Evolutionary conservation across 169 alveolate species (phyloP).

Genomic region (Plasmodium adleri): DNA sequence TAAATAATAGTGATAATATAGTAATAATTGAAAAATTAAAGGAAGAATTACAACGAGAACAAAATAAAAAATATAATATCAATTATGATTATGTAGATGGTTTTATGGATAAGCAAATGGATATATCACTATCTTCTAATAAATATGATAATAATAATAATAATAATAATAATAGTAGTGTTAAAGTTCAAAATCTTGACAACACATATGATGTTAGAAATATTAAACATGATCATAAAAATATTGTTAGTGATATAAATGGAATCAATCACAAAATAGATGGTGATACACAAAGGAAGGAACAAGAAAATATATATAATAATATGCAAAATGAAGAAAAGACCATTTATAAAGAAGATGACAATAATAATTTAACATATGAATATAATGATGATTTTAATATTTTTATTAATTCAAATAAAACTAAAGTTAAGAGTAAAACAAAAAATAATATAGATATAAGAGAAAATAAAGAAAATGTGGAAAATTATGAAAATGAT

Average conservation of each 20-base stretch:
- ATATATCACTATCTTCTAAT: neutral
- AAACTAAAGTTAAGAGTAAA: slow-evolving; percentile 1
- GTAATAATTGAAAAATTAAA: slow-evolving; percentile 68
- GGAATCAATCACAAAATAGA: neutral
- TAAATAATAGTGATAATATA: slow-evolving; percentile 62
- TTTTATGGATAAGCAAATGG: slow-evolving; percentile 15
- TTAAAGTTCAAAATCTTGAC: neutral
- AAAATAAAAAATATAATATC: slow-evolving; percentile 7
- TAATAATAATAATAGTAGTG: neutral
- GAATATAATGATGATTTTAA: slow-evolving; percentile 65
- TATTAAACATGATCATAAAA: neutral
- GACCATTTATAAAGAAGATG: slow-evolving; percentile 13
- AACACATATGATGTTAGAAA: neutral
- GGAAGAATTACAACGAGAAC: slow-evolving; percentile 11
- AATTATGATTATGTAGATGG: slow-evolving; percentile 7
- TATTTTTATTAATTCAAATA: slow-evolving; percentile 42
- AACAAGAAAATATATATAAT: neutral
- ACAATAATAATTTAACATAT: slow-evolving; percentile 1
- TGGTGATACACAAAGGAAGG: neutral
- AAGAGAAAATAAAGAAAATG: too few species aligned
- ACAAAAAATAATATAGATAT: slow-evolving; percentile 3
- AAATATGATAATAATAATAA: neutral
- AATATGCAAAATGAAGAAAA: neutral
- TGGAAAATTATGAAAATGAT: too few species aligned
- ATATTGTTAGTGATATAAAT: neutral